A percentile compares a stretch with the other conserved stretches of the same genome.
Evolutionary conservation across 768 basidiomycete genomes (phyloP).

Genomic region (Dentipellis sp.): DNA sequence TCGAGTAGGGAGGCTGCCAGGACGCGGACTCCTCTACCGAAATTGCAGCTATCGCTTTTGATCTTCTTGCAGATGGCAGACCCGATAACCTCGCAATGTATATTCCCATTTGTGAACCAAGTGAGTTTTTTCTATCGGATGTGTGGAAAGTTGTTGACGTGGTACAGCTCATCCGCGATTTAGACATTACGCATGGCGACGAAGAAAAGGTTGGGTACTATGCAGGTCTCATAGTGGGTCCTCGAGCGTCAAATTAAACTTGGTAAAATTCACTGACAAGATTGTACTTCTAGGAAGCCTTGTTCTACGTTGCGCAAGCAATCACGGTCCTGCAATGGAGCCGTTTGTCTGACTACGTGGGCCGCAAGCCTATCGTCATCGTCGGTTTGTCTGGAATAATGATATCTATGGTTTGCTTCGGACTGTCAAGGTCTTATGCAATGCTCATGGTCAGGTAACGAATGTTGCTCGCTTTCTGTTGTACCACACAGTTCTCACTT

Average conservation of each 20-base stretch:
- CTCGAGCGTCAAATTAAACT: no score
- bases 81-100: constrained; percentile 36
- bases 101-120: constrained; percentile 44
- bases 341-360: constrained; percentile 35
- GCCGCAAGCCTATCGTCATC: constrained; percentile 41
- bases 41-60: constrained; percentile 33
- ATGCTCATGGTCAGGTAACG: constrained; percentile 20
- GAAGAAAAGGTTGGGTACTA: constrained; percentile 38
- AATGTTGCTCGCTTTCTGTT: neutral
- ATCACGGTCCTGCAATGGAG: constrained; percentile 39
- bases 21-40: constrained; percentile 33
- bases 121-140: constrained; percentile 14
- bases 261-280: neutral
- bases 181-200: constrained; percentile 33
- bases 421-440: constrained; percentile 25
- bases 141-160: neutral
- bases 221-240: constrained; percentile 37
- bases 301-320: constrained; percentile 38
- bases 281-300: constrained; percentile 27
- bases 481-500: constrained; percentile 37
- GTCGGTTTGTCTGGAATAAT: constrained; percentile 25
- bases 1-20: neutral
- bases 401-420: constrained; percentile 27
- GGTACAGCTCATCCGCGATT: constrained; percentile 33
- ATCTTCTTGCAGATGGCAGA: constrained; percentile 36